Percentiles rank a stretch among this genome's conserved stretches.
phyloP scores from a whole-genome alignment of 2,329 filamentous ascomycete genomes.

The Chaetomiaceae sp. region DNA sequence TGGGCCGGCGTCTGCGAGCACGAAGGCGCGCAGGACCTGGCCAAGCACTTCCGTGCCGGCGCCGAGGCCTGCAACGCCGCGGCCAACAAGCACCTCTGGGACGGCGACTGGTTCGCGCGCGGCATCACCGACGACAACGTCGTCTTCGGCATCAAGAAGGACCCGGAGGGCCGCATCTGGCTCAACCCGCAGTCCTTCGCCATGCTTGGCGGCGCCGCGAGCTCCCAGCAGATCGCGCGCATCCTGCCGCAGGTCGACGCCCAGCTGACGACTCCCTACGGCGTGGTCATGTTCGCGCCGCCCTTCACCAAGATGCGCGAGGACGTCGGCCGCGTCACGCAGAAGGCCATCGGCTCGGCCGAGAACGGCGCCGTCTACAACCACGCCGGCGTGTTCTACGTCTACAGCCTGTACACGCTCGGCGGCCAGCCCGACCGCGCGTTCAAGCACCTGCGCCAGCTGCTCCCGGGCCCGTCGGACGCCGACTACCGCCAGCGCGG shows the following conservation, averaged over 20 bases:
- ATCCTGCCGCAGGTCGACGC: conserved; percentile 45
- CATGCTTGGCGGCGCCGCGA: conserved; percentile 48
- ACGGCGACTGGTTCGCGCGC: conserved; percentile 50
- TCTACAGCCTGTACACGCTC: conserved; percentile 47
- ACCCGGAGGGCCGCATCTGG: conserved; percentile 51
- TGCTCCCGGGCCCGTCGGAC: conserved; percentile 48
- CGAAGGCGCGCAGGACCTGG: conserved; percentile 34
- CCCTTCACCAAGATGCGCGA: conserved; percentile 50
- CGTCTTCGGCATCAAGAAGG: conserved; percentile 44
- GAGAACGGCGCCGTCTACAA: conserved; percentile 55
- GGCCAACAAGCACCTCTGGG: conserved; percentile 48
- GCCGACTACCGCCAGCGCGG: conserved; percentile 47
- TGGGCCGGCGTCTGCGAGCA: conserved; percentile 49
- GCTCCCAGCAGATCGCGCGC: conserved; percentile 34
- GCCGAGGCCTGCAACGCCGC: conserved; percentile 43
- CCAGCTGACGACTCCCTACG: conserved; percentile 48
- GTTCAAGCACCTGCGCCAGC: conserved; percentile 43
- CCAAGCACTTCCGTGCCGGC: conserved; percentile 38
- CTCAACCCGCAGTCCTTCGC: conserved; percentile 52
- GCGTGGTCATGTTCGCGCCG: conserved; percentile 50
- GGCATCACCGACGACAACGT: conserved; percentile 53
- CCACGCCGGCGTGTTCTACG: conserved; percentile 50
- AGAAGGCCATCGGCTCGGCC: conserved; percentile 52
- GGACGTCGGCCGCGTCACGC: conserved; percentile 52
- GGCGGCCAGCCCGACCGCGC: conserved; percentile 43